phyloP scores from a whole-genome alignment of 1,139 yeast species.

The Lodderomyces jiufengensis region DNA sequence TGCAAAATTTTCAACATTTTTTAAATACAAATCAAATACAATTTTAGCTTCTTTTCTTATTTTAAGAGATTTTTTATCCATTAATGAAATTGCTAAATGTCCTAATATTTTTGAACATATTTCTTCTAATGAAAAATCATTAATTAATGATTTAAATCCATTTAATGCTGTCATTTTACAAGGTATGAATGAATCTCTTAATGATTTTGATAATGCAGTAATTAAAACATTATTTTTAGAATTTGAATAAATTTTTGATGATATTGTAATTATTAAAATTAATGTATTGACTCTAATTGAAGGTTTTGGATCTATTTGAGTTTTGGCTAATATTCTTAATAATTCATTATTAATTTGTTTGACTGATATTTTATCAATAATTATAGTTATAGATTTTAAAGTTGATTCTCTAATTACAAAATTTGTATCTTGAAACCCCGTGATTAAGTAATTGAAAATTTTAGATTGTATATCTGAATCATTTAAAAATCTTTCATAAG shows the following conservation, averaged over 20 bases:
- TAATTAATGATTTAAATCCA: conserved; percentile 66
- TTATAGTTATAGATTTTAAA: conserved; percentile 59
- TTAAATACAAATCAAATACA: conserved; percentile 62
- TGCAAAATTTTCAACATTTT: conserved; percentile 63
- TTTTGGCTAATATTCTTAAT: conserved; percentile 74
- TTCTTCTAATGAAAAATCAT: conserved; percentile 68
- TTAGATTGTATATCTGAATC: conserved; percentile 65
- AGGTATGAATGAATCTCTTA: conserved; percentile 76
- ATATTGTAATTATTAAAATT: conserved; percentile 67
- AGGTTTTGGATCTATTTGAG: conserved; percentile 81
- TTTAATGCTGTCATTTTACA: conserved; percentile 75
- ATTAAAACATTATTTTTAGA: conserved; percentile 71
- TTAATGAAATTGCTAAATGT: conserved; percentile 76
- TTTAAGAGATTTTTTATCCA: conserved; percentile 64
- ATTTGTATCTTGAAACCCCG: conserved; percentile 86
- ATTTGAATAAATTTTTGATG: conserved; percentile 54
- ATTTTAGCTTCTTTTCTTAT: conserved; percentile 71
- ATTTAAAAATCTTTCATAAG: conserved; percentile 48
- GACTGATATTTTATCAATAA: conserved; percentile 67
- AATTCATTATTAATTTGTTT: conserved; percentile 86
- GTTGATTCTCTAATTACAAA: conserved; percentile 79
- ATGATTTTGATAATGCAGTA: conserved; percentile 81
- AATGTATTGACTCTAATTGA: conserved; percentile 86
- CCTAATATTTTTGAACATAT: conserved; percentile 83
- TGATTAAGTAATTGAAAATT: conserved; percentile 62